Evolutionary conservation across 331 rosid genomes (phyloP).

Genomic region (Acacia pycnantha): DNA sequence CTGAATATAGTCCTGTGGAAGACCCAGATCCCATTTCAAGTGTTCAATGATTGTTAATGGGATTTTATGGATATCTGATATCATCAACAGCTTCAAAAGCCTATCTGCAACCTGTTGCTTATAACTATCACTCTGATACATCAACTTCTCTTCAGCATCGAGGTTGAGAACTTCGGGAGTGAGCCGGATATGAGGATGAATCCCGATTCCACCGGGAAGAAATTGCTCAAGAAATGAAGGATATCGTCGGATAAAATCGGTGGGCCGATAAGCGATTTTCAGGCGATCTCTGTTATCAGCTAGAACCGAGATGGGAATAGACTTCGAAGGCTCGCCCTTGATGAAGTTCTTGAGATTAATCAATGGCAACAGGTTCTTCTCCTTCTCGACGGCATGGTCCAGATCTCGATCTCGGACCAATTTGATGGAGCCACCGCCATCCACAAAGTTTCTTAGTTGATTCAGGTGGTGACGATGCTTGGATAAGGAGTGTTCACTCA

Average conservation of each 20-base stretch:
- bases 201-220: slow-evolving; percentile 45
- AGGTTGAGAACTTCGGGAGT: slow-evolving; percentile 44
- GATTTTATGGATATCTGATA: slow-evolving; percentile 46
- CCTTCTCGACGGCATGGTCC: slow-evolving; percentile 86
- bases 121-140: slow-evolving; percentile 45
- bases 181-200: slow-evolving; percentile 63
- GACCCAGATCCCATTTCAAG: slow-evolving; percentile 82
- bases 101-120: slow-evolving; percentile 59
- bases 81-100: slow-evolving; percentile 71
- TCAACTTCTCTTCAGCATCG: slow-evolving; percentile 52
- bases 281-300: slow-evolving; percentile 44
- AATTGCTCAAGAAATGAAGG: slow-evolving; percentile 69
- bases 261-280: slow-evolving; percentile 60
- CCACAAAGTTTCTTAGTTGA: slow-evolving; percentile 44
- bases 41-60: slow-evolving; percentile 48
- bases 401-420: slow-evolving; percentile 81
- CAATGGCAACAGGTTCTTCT: slow-evolving; percentile 60
- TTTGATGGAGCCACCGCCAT: slow-evolving; percentile 42
- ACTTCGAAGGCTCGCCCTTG: slow-evolving; percentile 72
- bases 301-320: slow-evolving; percentile 64
- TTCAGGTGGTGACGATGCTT: slow-evolving; percentile 2
- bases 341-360: slow-evolving; percentile 57
- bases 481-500: slow-evolving; percentile 1
- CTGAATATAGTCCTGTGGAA: slow-evolving; percentile 53
- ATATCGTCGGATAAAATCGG: slow-evolving; percentile 63